Evolutionary conservation across 306 rosid species (phyloP).

Genomic region (Trichosanthes cucumerina): DNA sequence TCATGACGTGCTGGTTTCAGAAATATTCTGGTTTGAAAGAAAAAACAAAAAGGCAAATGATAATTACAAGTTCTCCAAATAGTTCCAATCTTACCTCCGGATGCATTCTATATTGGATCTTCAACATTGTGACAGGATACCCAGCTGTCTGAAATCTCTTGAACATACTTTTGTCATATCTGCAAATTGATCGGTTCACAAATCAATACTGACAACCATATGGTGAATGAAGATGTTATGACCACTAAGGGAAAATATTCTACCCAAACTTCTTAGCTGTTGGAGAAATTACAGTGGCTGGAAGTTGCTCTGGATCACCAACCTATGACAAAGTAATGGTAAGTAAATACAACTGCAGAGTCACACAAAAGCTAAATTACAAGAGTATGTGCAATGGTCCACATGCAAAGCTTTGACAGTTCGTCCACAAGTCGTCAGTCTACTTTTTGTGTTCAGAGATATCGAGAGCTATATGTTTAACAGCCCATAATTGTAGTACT

Average conservation of each 20-base stretch:
- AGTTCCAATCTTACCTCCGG: conserved; percentile 65
- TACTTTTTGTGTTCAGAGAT: neutral
- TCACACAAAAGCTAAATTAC: neutral
- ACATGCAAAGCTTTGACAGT: neutral
- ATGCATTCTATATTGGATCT: conserved; percentile 97
- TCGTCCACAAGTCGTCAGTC: neutral
- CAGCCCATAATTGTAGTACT: neutral
- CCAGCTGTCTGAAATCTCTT: conserved; percentile 79
- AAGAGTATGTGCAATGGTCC: neutral
- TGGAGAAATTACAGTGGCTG: conserved; percentile 88
- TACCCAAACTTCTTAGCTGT: conserved; percentile 65
- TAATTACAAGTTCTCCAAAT: neutral
- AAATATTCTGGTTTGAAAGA: neutral
- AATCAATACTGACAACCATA: neutral
- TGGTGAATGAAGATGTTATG: neutral
- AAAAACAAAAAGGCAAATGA: neutral
- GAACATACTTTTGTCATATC: conserved; percentile 81
- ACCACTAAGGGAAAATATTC: neutral
- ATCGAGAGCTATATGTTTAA: neutral
- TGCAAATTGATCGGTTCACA: conserved; percentile 23
- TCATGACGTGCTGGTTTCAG: neutral
- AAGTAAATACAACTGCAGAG: neutral
- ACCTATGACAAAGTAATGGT: conserved; percentile 28
- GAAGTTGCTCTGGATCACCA: conserved; percentile 97
- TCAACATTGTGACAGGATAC: conserved; percentile 91